Conservation (phyloP, 169 alveolate species). For the Babesia bovis region DNA sequence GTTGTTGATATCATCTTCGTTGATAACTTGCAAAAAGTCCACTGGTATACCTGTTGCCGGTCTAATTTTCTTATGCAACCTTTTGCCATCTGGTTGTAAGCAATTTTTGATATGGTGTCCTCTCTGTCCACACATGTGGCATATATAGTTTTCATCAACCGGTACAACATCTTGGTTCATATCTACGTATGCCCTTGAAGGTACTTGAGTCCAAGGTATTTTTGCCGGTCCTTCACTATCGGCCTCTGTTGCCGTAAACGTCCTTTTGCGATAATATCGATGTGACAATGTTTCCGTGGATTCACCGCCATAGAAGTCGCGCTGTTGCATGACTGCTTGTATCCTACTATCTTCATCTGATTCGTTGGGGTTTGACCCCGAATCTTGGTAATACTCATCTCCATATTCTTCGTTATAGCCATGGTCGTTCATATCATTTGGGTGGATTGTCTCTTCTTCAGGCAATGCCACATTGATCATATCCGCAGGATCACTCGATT, state of each 20-base stretch:
- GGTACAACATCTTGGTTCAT: constrained; percentile 8
- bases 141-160: constrained; percentile 71
- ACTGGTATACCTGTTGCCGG: constrained; percentile 86
- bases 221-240: neutral
- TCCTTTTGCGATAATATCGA: constrained; percentile 51
- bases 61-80: constrained; percentile 78
- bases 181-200: neutral
- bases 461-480: no score
- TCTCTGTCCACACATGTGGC: constrained; percentile 86
- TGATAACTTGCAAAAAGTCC: constrained; percentile 77
- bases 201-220: neutral
- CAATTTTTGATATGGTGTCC: constrained; percentile 85
- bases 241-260: neutral
- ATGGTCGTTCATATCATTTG: no score
- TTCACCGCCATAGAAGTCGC: constrained; percentile 50
- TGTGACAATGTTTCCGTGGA: constrained; percentile 20
- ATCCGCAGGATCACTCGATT: no score
- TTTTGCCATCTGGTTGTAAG: constrained; percentile 72
- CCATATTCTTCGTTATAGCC: neutral
- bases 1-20: constrained; percentile 75
- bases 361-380: neutral
- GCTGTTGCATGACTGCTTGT: constrained; percentile 40
- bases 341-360: constrained; percentile 59
- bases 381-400: neutral
- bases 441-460: no score